Evolutionary conservation across 768 basidiomycete species (phyloP), one percentile per base, ranked within the genome.

Genomic region (Rossbeevera mucosa): DNA sequence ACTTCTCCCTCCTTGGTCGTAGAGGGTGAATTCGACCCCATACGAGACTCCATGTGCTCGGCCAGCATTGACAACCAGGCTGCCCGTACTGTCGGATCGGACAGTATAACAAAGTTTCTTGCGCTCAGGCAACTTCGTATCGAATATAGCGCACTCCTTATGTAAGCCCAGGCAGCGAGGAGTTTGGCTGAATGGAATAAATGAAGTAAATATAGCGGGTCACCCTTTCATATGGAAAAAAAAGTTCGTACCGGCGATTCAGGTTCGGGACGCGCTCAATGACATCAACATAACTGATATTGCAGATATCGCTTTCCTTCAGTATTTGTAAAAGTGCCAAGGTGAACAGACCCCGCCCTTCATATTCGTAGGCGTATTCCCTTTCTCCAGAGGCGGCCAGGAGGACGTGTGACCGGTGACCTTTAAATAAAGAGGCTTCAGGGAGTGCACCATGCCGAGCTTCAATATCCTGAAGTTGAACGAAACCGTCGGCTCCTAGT

Each of bases 371-470:
- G 1, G 76, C 74, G 0, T 53, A 38, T 42, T 75, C 68, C 1
- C 66, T 60, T 5, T 66, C 59, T 2, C 72, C 66, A 49, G 76
- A 78, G 1, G 76, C 74, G 3, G 76, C 75, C 16, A 76, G 59
- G 3, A 78, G 66, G 18, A 77, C 66, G 52, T 76, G 74, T 0
- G 74, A 75, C 2, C 59, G 62, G 31, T 66, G 61, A 28, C 65
- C 67, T 41, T 62, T 58, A 40, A 63, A 57, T 0, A 55, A 47
- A 28, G 70, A 68, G 14, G 63, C 61, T 18, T 51, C 8, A 2
- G 61, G 50, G 7, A 62, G 33, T 6, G 21, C 36, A 6, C 51
- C 52, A 25, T 54, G 53, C 2, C 67, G 44, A 18, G 25, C 33
- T 2, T 55, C 47, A 16, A 74, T 63, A 0, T 58, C 42, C 4